These are phyloP conservation scores for Pleurotus djamor DNA, from an alignment of 768 basidiomycete genomes.

Conservation along the genomic window DNA sequence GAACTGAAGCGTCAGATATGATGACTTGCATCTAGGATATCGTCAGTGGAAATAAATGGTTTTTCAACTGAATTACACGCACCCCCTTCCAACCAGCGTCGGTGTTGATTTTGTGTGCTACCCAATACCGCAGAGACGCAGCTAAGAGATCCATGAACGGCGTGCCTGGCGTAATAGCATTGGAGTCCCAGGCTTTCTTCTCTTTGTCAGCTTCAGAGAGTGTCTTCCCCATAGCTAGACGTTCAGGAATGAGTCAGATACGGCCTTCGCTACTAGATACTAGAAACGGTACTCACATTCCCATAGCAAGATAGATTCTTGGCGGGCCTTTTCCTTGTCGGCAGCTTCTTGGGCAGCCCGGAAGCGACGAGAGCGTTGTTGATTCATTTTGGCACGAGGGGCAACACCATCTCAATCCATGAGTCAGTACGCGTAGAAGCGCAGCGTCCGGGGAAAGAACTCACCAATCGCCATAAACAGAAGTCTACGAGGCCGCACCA, in stretches of 20 bases:
- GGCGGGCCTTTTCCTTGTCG: conserved; percentile 86
- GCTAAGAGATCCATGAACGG: conserved; percentile 98
- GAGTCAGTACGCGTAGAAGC: conserved; percentile 1
- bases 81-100: conserved; percentile 97
- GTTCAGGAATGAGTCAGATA: conserved; percentile 1
- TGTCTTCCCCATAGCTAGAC: conserved; percentile 89
- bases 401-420: conserved; percentile 81
- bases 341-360: conserved; percentile 92
- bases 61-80: conserved; percentile 18
- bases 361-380: conserved; percentile 96
- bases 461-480: conserved; percentile 98
- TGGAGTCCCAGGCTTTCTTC: conserved; percentile 93
- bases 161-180: conserved; percentile 98
- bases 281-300: conserved; percentile 53
- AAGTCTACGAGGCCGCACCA: conserved; percentile 92
- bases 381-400: conserved; percentile 99
- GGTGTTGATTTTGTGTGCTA: conserved; percentile 89
- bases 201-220: conserved; percentile 79
- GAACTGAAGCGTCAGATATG: conserved; percentile 95
- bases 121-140: conserved; percentile 90
- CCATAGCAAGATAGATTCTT: conserved; percentile 81
- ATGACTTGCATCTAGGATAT: conserved; percentile 80
- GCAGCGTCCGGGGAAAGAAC: conserved; percentile 13
- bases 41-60: neutral
- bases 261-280: neutral